Base-by-base conservation (phyloP, 2,329 filamentous ascomycete genomes). In the Pestalotiopsis sp. region DNA sequence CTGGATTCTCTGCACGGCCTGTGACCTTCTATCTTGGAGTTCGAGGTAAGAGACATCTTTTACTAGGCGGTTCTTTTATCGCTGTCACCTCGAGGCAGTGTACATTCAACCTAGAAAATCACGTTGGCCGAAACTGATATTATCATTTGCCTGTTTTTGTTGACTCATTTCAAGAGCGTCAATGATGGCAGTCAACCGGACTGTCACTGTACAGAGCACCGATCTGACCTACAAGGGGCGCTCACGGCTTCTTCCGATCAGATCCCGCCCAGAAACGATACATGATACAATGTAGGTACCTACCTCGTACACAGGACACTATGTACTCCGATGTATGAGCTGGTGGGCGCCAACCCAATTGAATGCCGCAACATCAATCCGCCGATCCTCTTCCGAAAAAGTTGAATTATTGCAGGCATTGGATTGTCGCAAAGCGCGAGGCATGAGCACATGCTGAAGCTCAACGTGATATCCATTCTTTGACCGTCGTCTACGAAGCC, bases 371-470 rank as follows among this genome's bases (percentile, higher is more conserved):
- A 49, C 49, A 66, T 49, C 17, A 58, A 31, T 66, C 25, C 49
- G 64, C 64, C 64, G 64, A 66, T 11, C 17, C 20, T 62, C 31
- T 11, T 66, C 64, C 49, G 57, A 65, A 66, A 65, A 62, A 62
- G 59, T 62, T 62, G 17, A 11, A 11, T 36, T 23, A 20, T 36
- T 3, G 14, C 31, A 36, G 12, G 1, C 17, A 36, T 17, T 9
- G 17, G 36, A 17, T 23, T 25, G 23, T 63, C 57, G 27, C 57
- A 36, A 27, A 59, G 57, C 57, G 13, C 23, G 12, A 59, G 23
- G 23, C 25, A 4, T 36, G 23, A 52, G 45, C 45, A 36, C 31
- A 36, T 36, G 31, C 7, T 36, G 9, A 36, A 52, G 45, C 45
- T 17, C 5, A 52, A n/a, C 11, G 45, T 7, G 45, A 52, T 52